Base-by-base conservation (phyloP, 176 grass and related monocot genomes). In the Carex myosuroides region DNA sequence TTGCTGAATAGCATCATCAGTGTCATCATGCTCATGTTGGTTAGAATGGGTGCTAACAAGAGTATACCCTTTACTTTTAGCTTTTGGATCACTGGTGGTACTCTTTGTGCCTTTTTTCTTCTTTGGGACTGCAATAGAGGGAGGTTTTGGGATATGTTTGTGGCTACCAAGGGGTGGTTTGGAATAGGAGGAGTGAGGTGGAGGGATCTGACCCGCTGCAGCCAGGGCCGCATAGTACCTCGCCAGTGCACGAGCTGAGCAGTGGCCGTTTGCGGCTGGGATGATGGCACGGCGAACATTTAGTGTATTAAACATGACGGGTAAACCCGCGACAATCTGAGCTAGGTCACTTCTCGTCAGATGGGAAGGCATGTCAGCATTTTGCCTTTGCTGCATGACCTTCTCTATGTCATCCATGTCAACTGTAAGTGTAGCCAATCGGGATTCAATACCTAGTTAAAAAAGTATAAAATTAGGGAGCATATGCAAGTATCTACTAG, bases 181-280 rank as follows among this genome's bases (percentile, higher is more conserved):
- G 41, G 92, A 90, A 56, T 35, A 1, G 22, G 74, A 14, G 50
- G 91, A 90, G 64, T 98, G 96, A 7, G 89, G 89, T 2, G 88
- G 96, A 80, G 96, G 96, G 70, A 95, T 57, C 17, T 58, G 20
- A 42, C 96, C 96, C 2, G 88, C 88, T 0, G 59, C 77, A 41
- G 79, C 89, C 3, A 98, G 88, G 3, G 91, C 86, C 0, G 92
- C 93, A 8, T 98, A 98, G 81, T 95, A 98, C 48, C 96, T 89
- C n/a, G 96, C 96, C 0, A 98, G 88, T 0, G 96, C 96, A 6
- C 96, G 96, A 35, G 93, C 96, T 0, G 96, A 98, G 71, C 93
- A 93, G 83, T 98, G 96, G 11, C 96, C 91, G 5, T 98, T 98
- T 39, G 93, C 96, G 20, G 93, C 96, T 13, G 96, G 96, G 84